phyloP scores from a whole-genome alignment of 768 basidiomycete genomes.

The Gymnopilus dilepis region DNA sequence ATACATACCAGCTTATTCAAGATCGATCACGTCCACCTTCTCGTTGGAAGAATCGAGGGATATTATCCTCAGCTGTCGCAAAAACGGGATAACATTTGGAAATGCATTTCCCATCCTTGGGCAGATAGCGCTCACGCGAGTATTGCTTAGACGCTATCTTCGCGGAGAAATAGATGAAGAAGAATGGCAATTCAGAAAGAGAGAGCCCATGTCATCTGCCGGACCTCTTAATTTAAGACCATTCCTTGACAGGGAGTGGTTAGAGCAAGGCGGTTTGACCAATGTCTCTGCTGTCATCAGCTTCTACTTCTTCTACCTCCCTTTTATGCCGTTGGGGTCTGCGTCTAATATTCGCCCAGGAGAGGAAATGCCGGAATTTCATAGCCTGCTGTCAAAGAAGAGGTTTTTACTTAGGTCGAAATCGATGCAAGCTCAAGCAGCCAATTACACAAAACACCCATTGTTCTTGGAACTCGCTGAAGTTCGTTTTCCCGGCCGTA shows the following conservation, averaged over 20 bases:
- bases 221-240: constrained; percentile 59
- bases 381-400: constrained; percentile 45
- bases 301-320: constrained; percentile 47
- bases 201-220: constrained; percentile 51
- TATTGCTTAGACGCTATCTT: constrained; percentile 52
- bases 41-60: constrained; percentile 33
- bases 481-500: constrained; percentile 24
- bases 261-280: constrained; percentile 45
- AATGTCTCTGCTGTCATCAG: constrained; percentile 50
- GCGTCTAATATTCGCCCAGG: constrained; percentile 36
- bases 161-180: constrained; percentile 51
- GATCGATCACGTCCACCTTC: constrained; percentile 27
- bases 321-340: constrained; percentile 50
- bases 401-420: constrained; percentile 53
- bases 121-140: constrained; percentile 57
- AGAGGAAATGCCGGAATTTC: constrained; percentile 44
- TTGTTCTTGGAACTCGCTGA: constrained; percentile 49
- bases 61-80: constrained; percentile 46
- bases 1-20: constrained; percentile 42
- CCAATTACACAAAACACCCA: constrained; percentile 44
- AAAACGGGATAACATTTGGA: constrained; percentile 53
- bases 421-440: constrained; percentile 41
- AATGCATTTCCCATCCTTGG: constrained; percentile 52
- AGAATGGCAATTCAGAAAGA: constrained; percentile 58
- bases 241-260: constrained; percentile 54